phyloP scores from a whole-genome alignment of 495 filamentous ascomycete species.

The Neurospora sp. region DNA sequence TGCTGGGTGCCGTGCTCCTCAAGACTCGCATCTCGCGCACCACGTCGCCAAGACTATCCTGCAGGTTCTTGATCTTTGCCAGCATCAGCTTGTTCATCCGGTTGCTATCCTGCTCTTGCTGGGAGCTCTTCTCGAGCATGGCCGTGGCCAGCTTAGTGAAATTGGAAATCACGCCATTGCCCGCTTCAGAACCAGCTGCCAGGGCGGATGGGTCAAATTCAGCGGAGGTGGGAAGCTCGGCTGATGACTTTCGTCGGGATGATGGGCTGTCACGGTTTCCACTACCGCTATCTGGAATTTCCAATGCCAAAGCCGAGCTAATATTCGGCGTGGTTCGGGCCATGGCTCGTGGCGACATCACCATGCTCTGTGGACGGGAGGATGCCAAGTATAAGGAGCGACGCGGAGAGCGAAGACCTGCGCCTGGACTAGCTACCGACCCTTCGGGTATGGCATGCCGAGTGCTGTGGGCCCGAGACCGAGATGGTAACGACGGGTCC shows the following conservation, averaged over 20 bases:
- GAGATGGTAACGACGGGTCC: slow-evolving; percentile 13
- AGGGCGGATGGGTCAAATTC: slow-evolving; percentile 47
- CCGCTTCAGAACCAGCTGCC: slow-evolving; percentile 15
- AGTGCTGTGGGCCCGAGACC: slow-evolving; percentile 24
- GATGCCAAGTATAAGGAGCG: slow-evolving; percentile 27
- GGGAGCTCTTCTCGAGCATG: slow-evolving; percentile 15
- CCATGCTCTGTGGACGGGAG: slow-evolving; percentile 36
- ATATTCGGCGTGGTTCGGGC: slow-evolving; percentile 38
- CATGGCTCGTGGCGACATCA: slow-evolving; percentile 40
- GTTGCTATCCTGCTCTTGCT: slow-evolving; percentile 48
- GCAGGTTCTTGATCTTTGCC: slow-evolving; percentile 83
- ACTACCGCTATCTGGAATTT: slow-evolving; percentile 12
- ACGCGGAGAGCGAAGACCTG: slow-evolving; percentile 40
- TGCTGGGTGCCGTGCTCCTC: slow-evolving; percentile 29
- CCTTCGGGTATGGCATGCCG: slow-evolving; percentile 26
- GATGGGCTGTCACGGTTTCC: neutral
- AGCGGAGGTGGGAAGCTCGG: slow-evolving; percentile 59
- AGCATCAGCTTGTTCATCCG: slow-evolving; percentile 72
- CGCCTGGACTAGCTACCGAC: slow-evolving; percentile 25
- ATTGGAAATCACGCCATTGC: slow-evolving; percentile 51
- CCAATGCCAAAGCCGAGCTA: slow-evolving; percentile 19
- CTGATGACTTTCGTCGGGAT: slow-evolving; percentile 37
- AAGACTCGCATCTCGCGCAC: slow-evolving; percentile 72
- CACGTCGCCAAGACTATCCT: slow-evolving; percentile 76
- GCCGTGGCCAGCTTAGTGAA: slow-evolving; percentile 65